Evolutionary conservation across 768 basidiomycete species (phyloP).

Genomic region (Suillus tomentosus): DNA sequence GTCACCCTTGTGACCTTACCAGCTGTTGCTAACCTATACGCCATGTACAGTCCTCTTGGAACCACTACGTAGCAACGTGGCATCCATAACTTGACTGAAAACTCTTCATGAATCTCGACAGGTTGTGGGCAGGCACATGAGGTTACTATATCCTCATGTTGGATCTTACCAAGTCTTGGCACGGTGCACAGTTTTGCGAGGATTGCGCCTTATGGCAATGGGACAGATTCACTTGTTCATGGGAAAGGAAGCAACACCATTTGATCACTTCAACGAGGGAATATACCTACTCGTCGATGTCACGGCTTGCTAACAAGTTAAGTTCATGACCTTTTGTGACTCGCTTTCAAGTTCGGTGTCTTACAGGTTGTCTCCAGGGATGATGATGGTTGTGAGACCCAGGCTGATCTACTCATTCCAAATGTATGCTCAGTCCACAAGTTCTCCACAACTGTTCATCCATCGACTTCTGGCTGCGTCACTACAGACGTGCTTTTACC

Average conservation of each 20-base stretch:
- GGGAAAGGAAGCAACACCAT: neutral
- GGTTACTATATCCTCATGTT: neutral
- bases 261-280: neutral
- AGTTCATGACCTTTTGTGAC: neutral
- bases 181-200: neutral
- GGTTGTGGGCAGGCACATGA: neutral
- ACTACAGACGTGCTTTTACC: neutral
- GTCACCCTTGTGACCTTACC: neutral
- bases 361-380: neutral
- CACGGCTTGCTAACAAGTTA: neutral
- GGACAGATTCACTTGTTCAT: conserved; percentile 3
- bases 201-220: neutral
- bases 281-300: neutral
- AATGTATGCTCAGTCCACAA: neutral
- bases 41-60: neutral
- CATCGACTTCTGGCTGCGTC: neutral
- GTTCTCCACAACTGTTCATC: neutral
- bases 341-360: neutral
- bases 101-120: neutral
- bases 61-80: neutral
- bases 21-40: neutral
- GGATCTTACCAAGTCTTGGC: neutral
- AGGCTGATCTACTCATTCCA: neutral
- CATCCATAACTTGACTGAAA: neutral
- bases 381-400: neutral